Base-by-base conservation (phyloP, 2,329 filamentous ascomycete genomes). In the Bipolaris sorokiniana region DNA sequence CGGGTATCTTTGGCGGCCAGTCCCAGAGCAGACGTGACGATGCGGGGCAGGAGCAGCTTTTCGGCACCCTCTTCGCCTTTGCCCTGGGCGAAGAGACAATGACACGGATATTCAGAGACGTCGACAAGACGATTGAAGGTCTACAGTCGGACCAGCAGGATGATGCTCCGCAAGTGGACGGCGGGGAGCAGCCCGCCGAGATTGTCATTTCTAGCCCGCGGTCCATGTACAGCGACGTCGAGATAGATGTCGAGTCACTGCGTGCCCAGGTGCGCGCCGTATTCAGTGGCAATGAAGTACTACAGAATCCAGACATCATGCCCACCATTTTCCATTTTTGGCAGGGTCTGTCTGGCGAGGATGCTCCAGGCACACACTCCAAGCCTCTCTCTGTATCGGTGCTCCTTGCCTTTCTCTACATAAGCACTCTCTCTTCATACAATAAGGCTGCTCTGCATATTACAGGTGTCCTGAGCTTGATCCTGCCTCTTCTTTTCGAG, bases 51-150 rank as follows among this genome's bases (percentile, higher is more conserved):
- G 90, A 96, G 65, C 89, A 93, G 74, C 82, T 96, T 3, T 96
- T 96, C 76, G 92, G 92, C 26, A 88, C 89, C 66, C 84, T 97
- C 7, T 82, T 97, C 48, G 86, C 90, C 5, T 94, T 96, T 77
- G 88, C 90, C 1, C 78, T 96, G 48, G 90, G 92, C 53, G 90
- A 96, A 72, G 87, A 92, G 70, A 85, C 87, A 42, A 81, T 94
- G 58, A 86, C 89, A 51, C 80, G 85, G 53, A 81, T 95, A 47
- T 95, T 91, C 72, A 76, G 71, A 13, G 67, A 76, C 56, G 70
- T 77, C 15, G 71, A 73, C 48, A 72, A 68, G 38, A 72, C 61
- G n/a, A 47, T 65, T 7, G 69, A 64, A 16, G 51, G 63, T 16
- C 49, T 58, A 1, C 64, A 59, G 18, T 38, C 56, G 20, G 63